These are phyloP conservation scores for Xylariaceae sp. DNA, from an alignment of 2,329 filamentous ascomycete genomes.

Conservation along the genomic window DNA sequence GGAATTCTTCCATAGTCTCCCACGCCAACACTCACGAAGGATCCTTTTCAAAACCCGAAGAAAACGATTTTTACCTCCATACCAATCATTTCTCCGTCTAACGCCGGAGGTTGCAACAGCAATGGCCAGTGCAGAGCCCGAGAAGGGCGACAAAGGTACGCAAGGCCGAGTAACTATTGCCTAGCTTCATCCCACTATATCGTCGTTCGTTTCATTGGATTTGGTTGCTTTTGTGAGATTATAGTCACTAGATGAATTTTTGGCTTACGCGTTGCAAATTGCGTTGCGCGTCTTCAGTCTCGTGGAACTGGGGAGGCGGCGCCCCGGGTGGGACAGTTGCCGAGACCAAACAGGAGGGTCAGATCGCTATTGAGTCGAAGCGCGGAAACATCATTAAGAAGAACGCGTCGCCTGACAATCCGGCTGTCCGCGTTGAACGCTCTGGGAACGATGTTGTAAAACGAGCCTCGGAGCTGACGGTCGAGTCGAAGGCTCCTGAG, in stretches of 20 bases:
- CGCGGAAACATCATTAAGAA: conserved; percentile 60
- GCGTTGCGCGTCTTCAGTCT: conserved; percentile 37
- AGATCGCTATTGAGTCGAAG: conserved; percentile 56
- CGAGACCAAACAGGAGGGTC: conserved; percentile 57
- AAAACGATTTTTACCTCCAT: neutral
- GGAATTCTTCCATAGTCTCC: too few species aligned
- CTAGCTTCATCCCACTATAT: neutral
- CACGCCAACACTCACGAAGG: too few species aligned
- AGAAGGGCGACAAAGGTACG: conserved; percentile 29
- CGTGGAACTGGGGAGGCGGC: conserved; percentile 56
- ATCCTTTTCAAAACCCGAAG: too few species aligned
- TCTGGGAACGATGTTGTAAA: conserved; percentile 62
- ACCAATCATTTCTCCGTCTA: neutral
- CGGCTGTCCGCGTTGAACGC: conserved; percentile 54
- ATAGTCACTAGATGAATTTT: too few species aligned
- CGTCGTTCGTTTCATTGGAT: neutral
- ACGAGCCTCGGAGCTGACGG: conserved; percentile 53
- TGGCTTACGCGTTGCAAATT: neutral
- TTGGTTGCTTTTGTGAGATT: too few species aligned
- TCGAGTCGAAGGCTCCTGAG: conserved; percentile 42
- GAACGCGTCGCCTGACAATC: conserved; percentile 55
- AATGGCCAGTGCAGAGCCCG: conserved; percentile 18
- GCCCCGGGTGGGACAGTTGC: conserved; percentile 53
- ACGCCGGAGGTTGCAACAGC: neutral
- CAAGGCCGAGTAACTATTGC: neutral